Evolutionary conservation across 2,329 filamentous ascomycete species (phyloP), one percentile per base, ranked within the genome.

Genomic region (Aureobasidium sp.): DNA sequence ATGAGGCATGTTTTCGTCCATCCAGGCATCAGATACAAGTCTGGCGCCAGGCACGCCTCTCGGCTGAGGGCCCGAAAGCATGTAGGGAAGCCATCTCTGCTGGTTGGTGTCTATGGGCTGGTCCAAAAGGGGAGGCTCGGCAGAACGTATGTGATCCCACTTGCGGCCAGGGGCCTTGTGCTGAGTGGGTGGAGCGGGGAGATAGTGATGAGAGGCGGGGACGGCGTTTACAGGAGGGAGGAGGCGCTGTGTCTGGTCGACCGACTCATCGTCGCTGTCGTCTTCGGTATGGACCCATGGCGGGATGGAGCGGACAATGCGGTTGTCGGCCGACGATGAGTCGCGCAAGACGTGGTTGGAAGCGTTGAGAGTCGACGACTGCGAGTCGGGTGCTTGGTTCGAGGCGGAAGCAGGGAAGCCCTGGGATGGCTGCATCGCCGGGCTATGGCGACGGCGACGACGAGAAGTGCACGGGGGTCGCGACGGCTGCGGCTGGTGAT

Each of bases 1-100:
- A 61, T 80, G 76, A 4, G 78, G 74, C 70, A 80, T 72, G 68
- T 81, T 79, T 67, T 77, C 74, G 63, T 75, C 73, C 72, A 81
- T 76, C 79, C 79, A 81, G 42, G 74, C 73, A 60, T 75, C 72
- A 63, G 75, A 70, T 63, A 73, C 71, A 2, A 76, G 68, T 31
- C 76, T 71, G 15, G 76, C 67, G 20, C 68, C 67, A 25, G 66
- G 64, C 15, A 67, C 64, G 22, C 69, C 64, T 51, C 70, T 66
- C 70, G 73, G 65, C 44, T 71, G 70, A 6, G 73, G 73, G 7
- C 72, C 71, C 2, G 69, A 71, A 53, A 72, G 63, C 72, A 75
- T 75, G 63, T 74, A 74, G 3, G 68, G 68, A 42, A 68, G 65
- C 73, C 73, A 75, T 67, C 71, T 66, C 47, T 64, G 64, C 63